Evolutionary conservation across 1,284 basidiomycete genomes (phyloP), one percentile per base, ranked within the genome.

Genomic region (Gymnopus androsaceus): DNA sequence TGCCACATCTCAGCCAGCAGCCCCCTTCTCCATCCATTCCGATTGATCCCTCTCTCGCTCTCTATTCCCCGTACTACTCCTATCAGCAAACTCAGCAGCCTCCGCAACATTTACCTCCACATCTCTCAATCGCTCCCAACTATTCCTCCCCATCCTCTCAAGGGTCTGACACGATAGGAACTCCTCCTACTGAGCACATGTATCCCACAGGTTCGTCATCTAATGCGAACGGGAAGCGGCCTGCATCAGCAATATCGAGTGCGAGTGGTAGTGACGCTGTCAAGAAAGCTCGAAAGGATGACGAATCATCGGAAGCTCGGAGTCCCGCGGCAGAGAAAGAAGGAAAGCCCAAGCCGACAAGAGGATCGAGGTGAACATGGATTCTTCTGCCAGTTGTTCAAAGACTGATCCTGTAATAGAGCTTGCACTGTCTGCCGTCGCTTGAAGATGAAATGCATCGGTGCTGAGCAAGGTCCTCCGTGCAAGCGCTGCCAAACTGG

Each of bases 381-480:
- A 34, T 45, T 34, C 40, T 34, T 28, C 15, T 42, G 30, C 42
- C 50, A 28, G 36, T 19, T 41, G 40, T 61, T 37, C 51, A 25
- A 51, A 51, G 37, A 44, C 55, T 48, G 28, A 47, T 21, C 42
- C 34, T 59, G 49, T 56, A 59, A 28, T 62, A 94, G 93, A 51
- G 95, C 95, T 0, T 97, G 95, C 64, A 94, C 92, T 0, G 93
- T 95, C 30, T 98, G 96, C 71, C 87, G 96, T 31, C 88, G 94
- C 47, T 85, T 98, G 61, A 99, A 99, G 78, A 99, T 99, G 96
- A 92, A 96, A 63, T 99, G 96, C 64, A 93, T 97, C 17, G 94
- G 91, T 34, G 92, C 93, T 1, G 95, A 97, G 66, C 81, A 95
- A 33, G 94, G 93, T 0, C 92, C 92, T 0, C 94, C 95, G 0